Evolutionary conservation across 2,329 filamentous ascomycete species (phyloP).

Genomic region (Colletotrichum cereale): DNA sequence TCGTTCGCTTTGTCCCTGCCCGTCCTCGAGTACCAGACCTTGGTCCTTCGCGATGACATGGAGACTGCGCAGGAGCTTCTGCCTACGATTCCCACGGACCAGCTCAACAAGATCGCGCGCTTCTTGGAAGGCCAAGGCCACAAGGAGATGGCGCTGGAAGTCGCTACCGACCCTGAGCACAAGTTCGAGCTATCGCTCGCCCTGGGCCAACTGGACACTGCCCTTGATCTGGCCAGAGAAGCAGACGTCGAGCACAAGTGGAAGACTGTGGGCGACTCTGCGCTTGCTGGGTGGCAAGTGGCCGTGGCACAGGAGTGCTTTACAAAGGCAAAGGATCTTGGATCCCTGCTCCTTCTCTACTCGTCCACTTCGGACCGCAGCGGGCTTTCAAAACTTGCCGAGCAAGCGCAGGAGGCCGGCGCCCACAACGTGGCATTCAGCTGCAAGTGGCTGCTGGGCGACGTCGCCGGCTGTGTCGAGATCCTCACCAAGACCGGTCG

Average conservation of each 20-base stretch:
- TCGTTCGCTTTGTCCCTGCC: constrained; percentile 92
- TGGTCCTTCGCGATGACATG: constrained; percentile 93
- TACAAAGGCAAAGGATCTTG: constrained; percentile 88
- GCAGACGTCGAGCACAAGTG: constrained; percentile 96
- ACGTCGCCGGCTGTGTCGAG: constrained; percentile 84
- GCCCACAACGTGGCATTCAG: constrained; percentile 95
- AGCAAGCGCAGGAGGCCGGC: constrained; percentile 80
- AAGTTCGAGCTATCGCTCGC: constrained; percentile 93
- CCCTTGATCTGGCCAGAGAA: constrained; percentile 84
- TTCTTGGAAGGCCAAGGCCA: constrained; percentile 98
- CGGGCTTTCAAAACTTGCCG: constrained; percentile 79
- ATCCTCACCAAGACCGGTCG: constrained; percentile 84
- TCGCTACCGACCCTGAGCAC: constrained; percentile 95
- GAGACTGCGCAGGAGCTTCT: constrained; percentile 91
- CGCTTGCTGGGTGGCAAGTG: constrained; percentile 88
- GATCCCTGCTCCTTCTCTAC: constrained; percentile 88
- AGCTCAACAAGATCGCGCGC: constrained; percentile 97
- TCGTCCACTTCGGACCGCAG: constrained; percentile 84
- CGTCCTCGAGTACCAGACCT: constrained; percentile 96
- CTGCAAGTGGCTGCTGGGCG: constrained; percentile 87
- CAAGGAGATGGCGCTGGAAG: constrained; percentile 94
- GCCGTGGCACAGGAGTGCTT: constrained; percentile 93
- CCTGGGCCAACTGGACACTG: constrained; percentile 86
- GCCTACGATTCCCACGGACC: constrained; percentile 85
- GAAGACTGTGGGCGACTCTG: constrained; percentile 96